phyloP scores from a whole-genome alignment of 805 yeast genomes.

The Grigorovia transvaalensis region DNA sequence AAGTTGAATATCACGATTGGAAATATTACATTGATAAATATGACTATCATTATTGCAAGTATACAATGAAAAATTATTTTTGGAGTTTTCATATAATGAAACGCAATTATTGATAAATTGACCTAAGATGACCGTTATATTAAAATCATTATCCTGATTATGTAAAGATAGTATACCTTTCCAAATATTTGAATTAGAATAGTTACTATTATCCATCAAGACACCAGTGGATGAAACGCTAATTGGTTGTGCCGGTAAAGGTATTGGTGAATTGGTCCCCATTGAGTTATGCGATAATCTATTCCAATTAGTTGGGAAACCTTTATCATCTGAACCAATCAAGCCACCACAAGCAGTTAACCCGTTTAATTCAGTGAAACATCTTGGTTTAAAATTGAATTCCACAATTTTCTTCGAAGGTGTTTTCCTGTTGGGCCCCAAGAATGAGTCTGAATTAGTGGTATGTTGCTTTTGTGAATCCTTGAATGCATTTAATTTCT shows the following conservation, averaged over 20 bases:
- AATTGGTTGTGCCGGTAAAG: conserved; percentile 18
- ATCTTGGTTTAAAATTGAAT: conserved; percentile 59
- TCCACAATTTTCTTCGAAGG: conserved; percentile 33
- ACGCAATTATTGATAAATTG: conserved; percentile 79
- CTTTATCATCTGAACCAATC: conserved; percentile 30
- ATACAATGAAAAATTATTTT: conserved; percentile 42
- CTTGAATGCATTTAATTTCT: not conserved
- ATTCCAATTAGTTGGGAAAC: conserved; percentile 23
- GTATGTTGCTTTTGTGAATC: not conserved
- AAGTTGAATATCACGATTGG: conserved; percentile 35
- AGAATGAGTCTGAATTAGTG: not conserved
- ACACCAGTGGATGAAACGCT: conserved; percentile 22
- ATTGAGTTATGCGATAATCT: conserved; percentile 10
- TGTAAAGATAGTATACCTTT: conserved; percentile 42
- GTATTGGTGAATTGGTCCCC: not conserved
- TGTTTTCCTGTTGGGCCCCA: conserved; percentile 5
- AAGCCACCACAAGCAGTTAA: conserved; percentile 45
- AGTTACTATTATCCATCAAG: conserved; percentile 21
- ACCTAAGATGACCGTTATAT: conserved; percentile 52
- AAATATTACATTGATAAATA: conserved; percentile 54
- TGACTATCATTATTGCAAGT: conserved; percentile 79
- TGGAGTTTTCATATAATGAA: conserved; percentile 36
- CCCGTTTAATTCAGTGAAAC: conserved; percentile 51
- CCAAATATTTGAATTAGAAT: conserved; percentile 28
- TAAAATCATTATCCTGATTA: conserved; percentile 38